Base-by-base conservation (phyloP, 2,329 filamentous ascomycete genomes). In the Trichoderma simmonsii region DNA sequence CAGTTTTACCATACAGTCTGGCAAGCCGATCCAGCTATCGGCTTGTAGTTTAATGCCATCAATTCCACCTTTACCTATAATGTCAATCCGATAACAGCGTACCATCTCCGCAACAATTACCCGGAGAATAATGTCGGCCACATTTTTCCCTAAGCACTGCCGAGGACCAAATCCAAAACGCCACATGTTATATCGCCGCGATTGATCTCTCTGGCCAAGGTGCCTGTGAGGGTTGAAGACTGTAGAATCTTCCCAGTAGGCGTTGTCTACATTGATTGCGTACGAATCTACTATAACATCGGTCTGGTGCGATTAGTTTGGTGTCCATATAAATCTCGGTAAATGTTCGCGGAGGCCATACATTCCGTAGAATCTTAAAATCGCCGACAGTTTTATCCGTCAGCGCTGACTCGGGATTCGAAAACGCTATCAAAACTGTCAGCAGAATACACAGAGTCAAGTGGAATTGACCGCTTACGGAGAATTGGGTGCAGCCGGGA, bases 251-350 rank as follows among this genome's bases (percentile, higher is more conserved):
- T 65, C 68, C 72, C 72, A 73, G 59, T 68, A 73, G 4, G 63
- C 63, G 14, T 73, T 68, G 21, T 60, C 59, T 9, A 73, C 64
- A 30, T 73, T 73, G 32, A 73, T 64, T 5, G 72, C 72, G 24
- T 73, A 73, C 4, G 72, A 24, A 34, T 73, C 72, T 2, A 73
- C 69, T 30, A 73, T 73, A 26, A 71, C 60, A 24, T 73, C 62
- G 30, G 57, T 70, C 67, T 73, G 30, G 14, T 24, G 51, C 36
- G 21, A 15, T 71, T 43, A 68, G 39, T 32, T 12, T 2, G 24
- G 6, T 56, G 14, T 21, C 18, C 7, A 43, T n/a, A 3, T n/a
- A 36, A 36, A 18, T 30, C 8, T 51, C 32, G 0, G 15, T 11
- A 18, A 6, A n/a, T 3, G 1, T 9, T 48, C 1, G 39, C n/a